Base-by-base conservation (phyloP, 805 yeast genomes). In the Yarrowia sp. region DNA sequence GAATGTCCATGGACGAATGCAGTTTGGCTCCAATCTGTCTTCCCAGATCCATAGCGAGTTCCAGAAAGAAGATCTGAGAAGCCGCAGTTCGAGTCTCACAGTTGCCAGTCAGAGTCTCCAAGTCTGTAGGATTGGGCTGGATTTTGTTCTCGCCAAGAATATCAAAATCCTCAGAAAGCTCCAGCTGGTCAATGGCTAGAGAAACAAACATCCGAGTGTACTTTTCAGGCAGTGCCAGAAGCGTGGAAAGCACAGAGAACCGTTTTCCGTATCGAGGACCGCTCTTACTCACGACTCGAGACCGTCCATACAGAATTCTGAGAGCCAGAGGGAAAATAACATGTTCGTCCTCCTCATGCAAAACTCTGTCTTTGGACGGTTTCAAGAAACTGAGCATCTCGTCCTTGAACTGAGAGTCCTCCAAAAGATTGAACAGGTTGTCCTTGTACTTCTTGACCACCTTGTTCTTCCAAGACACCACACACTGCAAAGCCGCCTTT, bases 221-320 rank as follows among this genome's bases (percentile, higher is more conserved):
- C 6, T 77, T 65, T 41, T 71, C 73, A 59, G 74, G 77, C 32
- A 78, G 67, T 3, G 79, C 73, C 17, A 72, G 67, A 17, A 79
- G 66, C 1, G 75, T 73, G 0, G 79, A 73, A 14, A 58, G 41
- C 22, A 58, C 63, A 1, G 51, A 14, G 41, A 73, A 81, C 67
- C 90, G 88, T 68, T 89, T 82, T 33, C 92, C 86, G 64, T 84
- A 82, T 71, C 89, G 89, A 30, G 86, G 82, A 73, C 89, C 86
- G 1, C 83, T 78, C 64, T 80, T 82, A 41, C 67, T 67, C 4
- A 86, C 80, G 1, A 87, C 82, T 75, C 90, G 96, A 9, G 92
- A 90, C 65, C 96, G 82, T 9, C 98, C 98, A 75, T 87, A 93
- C 21, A 95, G 77, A 26, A 95, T 87, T 68, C 97, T 78, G 56